A percentile compares a stretch with the other conserved stretches of the same genome.
Conservation (phyloP, 768 basidiomycete species). For the Auriscalpium vulgare region DNA sequence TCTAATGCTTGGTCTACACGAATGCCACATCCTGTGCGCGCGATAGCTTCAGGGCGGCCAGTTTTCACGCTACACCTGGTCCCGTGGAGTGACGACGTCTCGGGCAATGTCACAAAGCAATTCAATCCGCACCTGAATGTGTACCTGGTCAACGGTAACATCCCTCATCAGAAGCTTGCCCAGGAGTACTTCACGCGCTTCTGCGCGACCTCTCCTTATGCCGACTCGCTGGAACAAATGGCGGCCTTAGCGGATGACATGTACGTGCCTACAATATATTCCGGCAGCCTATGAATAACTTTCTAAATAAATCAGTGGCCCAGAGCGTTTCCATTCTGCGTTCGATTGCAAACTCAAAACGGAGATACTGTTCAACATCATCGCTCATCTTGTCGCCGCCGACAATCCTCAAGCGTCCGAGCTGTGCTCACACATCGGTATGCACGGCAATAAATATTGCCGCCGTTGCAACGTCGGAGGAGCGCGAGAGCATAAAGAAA, state of each 20-base stretch:
- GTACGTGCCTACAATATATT: neutral
- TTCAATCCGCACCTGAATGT: conserved; percentile 29
- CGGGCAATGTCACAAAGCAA: conserved; percentile 28
- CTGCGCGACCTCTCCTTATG: conserved; percentile 24
- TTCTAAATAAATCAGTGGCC: too few species aligned
- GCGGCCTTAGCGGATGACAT: conserved; percentile 15
- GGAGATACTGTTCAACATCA: too few species aligned
- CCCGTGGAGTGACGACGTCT: conserved; percentile 27
- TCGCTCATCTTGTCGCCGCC: too few species aligned
- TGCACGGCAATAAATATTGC: too few species aligned
- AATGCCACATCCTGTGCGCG: conserved; percentile 5
- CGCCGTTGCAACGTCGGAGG: too few species aligned
- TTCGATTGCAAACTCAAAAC: too few species aligned
- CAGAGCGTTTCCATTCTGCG: too few species aligned
- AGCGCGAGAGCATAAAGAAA: too few species aligned
- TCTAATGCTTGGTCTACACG: neutral
- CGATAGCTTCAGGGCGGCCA: conserved; percentile 7
- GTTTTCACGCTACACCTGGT: conserved; percentile 10
- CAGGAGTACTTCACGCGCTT: conserved; percentile 29
- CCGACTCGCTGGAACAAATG: conserved; percentile 25
- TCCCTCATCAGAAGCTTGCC: conserved; percentile 19
- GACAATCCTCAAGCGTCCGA: too few species aligned
- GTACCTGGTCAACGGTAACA: conserved; percentile 23
- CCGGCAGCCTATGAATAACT: too few species aligned
- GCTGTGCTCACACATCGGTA: too few species aligned